Conservation (phyloP, 1,139 yeast species). For the Lodderomyces theae region DNA sequence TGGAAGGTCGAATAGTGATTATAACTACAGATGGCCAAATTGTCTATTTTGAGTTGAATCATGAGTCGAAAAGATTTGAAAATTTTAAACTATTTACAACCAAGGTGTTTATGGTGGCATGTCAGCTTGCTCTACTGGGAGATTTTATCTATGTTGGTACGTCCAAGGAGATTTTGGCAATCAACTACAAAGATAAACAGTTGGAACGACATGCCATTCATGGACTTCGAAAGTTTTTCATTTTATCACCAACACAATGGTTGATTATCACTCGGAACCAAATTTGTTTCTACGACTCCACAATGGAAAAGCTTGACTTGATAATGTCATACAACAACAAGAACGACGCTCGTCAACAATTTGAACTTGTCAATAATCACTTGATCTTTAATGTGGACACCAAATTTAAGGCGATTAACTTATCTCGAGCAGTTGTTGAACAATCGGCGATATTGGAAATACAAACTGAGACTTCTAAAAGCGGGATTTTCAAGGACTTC, state of each 20-base stretch:
- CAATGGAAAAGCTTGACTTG: background rate
- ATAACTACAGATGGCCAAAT: slow-evolving; percentile 3
- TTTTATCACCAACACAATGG: background rate
- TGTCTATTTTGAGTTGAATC: slow-evolving; percentile 4
- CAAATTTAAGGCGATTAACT: slow-evolving; percentile 10
- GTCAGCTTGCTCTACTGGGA: background rate
- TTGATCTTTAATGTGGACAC: slow-evolving; percentile 13
- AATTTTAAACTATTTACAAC: slow-evolving; percentile 4
- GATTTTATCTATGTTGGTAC: background rate
- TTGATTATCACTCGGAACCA: slow-evolving; percentile 5
- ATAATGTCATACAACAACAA: slow-evolving; percentile 10
- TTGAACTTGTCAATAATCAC: slow-evolving; percentile 13
- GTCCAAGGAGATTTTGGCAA: background rate
- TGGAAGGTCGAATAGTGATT: background rate
- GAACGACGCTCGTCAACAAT: slow-evolving; percentile 14
- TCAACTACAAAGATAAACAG: background rate
- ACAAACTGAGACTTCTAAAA: slow-evolving; percentile 9
- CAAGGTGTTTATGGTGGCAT: background rate
- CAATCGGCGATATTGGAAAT: slow-evolving; percentile 4
- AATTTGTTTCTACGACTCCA: slow-evolving; percentile 3
- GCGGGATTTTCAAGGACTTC: slow-evolving; percentile 14
- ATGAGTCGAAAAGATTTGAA: background rate
- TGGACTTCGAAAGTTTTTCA: slow-evolving; percentile 6
- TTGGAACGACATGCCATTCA: background rate
- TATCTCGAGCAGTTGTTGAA: slow-evolving; percentile 9